Evolutionary conservation across 345 rosid genomes (phyloP), one percentile per base, ranked within the genome.

Genomic region (Moricandia arvensis): DNA sequence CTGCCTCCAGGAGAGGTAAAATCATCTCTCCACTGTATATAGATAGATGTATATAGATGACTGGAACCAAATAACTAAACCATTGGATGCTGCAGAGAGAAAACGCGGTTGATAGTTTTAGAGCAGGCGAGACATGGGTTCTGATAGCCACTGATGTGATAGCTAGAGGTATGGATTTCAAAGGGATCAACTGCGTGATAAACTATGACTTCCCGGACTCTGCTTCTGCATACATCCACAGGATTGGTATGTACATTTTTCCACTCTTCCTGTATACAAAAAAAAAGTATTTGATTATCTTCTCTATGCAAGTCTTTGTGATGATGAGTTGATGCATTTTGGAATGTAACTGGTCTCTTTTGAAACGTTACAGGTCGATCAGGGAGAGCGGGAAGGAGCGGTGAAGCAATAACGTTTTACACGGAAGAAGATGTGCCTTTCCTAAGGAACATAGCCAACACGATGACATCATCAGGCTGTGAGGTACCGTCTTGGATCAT

Each of bases 111-210:
- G 89, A 92, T 78, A 80, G 84, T 77, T 94, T 94, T 77, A 85
- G 98, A 79, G 89, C 87, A 7, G 96, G 97, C 12, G 88, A 91
- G 78, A 88, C 85, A 57, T 95, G 99, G 97, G 96, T 95, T 51
- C 76, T 95, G 75, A 92, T 95, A 16, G 99, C 97, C 57, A 95
- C 97, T 21, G 99, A 95, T 83, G 93, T 95, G 66, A 83, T 95
- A 27, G 97, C 97, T 53, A 90, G 97, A 16, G 99, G 97, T 24
- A 90, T 95, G 99, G 99, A 95, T 82, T 95, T 95, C 85, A 95
- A 95, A 82, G 99, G 97, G 24, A 86, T 92, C 79, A 89, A 89
- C 79, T 90, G 88, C 29, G 97, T 92, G 74, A 89, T 95, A 69
- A 95, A 95, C 82, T 95, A 88, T 49, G 97, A 95, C 76, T 95